phyloP scores from a whole-genome alignment of 108 stramenopile species.

The Pseudonitzschia delicatissima region DNA sequence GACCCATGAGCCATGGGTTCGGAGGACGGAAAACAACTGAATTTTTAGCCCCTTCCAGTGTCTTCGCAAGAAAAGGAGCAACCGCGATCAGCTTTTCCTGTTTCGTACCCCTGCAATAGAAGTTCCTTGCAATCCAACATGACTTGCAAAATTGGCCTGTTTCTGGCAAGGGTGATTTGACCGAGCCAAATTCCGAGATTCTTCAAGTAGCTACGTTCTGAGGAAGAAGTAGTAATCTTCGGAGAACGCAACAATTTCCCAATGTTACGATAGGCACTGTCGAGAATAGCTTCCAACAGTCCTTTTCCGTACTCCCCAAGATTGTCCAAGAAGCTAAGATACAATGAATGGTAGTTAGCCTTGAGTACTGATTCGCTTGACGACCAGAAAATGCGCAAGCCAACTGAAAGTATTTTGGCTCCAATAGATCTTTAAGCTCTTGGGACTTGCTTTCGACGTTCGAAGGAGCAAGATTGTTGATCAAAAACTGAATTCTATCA shows the following conservation, averaged over 20 bases:
- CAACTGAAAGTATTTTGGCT: constrained; percentile 89
- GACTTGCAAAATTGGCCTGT: constrained; percentile 95
- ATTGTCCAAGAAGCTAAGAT: constrained; percentile 90
- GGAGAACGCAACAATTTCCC: constrained; percentile 89
- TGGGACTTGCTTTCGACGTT: constrained; percentile 92
- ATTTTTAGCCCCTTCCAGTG: constrained; percentile 94
- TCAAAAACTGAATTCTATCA: constrained; percentile 94
- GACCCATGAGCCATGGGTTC: constrained; percentile 99
- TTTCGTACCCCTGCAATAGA: constrained; percentile 96
- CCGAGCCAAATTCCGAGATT: constrained; percentile 99
- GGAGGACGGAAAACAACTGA: constrained; percentile 94
- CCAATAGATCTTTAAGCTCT: constrained; percentile 85
- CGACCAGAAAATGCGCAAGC: constrained; percentile 97
- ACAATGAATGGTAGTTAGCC: constrained; percentile 95
- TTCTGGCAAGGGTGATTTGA: constrained; percentile 94
- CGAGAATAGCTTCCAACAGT: constrained; percentile 85
- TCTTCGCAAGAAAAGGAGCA: constrained; percentile 97
- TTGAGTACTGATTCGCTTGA: constrained; percentile 97
- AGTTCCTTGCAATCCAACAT: constrained; percentile 98
- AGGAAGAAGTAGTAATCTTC: constrained; percentile 94
- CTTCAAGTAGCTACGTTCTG: constrained; percentile 95
- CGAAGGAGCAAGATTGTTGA: constrained; percentile 94
- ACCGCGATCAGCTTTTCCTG: constrained; percentile 97
- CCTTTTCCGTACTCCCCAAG: constrained; percentile 92
- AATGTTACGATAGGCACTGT: constrained; percentile 91